Conservation (phyloP, 2,329 filamentous ascomycete species). For the Scytalidium lignicola region DNA sequence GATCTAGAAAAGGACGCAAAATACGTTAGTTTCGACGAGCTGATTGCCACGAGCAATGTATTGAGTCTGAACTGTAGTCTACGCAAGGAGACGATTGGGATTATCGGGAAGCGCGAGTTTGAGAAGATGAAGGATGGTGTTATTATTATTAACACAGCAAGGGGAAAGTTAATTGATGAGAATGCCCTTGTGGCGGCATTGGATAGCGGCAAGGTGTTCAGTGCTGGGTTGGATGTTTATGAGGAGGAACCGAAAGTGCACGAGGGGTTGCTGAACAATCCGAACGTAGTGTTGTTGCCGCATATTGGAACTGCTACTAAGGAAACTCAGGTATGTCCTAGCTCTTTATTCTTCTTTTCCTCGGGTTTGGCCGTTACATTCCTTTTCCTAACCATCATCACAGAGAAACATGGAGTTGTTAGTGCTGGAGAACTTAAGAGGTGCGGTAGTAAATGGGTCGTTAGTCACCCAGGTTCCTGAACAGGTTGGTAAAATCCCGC, state of each 20-base stretch:
- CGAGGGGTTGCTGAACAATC: conserved; percentile 65
- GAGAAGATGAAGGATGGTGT: conserved; percentile 70
- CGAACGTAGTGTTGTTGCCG: conserved; percentile 67
- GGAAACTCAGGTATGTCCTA: conserved; percentile 38
- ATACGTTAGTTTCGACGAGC: conserved; percentile 67
- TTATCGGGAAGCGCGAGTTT: conserved; percentile 66
- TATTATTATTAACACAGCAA: conserved; percentile 76
- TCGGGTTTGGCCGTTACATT: no score
- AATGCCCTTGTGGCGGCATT: conserved; percentile 69
- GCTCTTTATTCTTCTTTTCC: not conserved
- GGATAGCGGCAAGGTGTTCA: conserved; percentile 60
- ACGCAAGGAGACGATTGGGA: conserved; percentile 60
- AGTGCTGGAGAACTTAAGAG: conserved; percentile 64
- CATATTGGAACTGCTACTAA: conserved; percentile 80
- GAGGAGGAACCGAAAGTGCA: conserved; percentile 75
- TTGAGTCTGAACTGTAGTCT: conserved; percentile 73
- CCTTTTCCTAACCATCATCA: not conserved
- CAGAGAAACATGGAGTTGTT: conserved; percentile 65
- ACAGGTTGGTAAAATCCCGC: conserved; percentile 42
- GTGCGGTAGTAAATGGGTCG: conserved; percentile 54
- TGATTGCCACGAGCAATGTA: conserved; percentile 66
- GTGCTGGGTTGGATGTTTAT: conserved; percentile 72
- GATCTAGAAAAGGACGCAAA: conserved; percentile 49
- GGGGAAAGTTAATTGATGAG: conserved; percentile 76
- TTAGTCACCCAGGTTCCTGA: conserved; percentile 66